phyloP scores from a whole-genome alignment of 2,329 filamentous ascomycete species.

The Phaeosphaeriaceae sp. region DNA sequence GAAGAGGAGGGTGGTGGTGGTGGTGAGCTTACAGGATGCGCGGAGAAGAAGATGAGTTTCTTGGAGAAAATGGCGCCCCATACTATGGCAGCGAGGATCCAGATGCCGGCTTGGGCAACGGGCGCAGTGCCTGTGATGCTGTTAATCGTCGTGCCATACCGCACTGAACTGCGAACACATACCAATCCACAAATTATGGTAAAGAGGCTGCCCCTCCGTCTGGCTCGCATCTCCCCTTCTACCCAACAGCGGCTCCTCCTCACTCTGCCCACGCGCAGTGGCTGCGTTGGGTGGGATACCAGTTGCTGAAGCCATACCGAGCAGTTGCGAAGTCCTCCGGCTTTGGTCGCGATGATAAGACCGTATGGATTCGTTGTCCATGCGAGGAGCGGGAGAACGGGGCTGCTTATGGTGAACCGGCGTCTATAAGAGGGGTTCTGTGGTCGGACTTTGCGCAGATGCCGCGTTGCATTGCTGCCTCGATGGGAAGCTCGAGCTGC shows the following conservation, averaged over 20 bases:
- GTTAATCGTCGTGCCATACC: background rate
- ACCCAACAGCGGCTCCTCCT: constrained; percentile 75
- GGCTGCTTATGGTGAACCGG: background rate
- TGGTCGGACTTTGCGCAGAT: background rate
- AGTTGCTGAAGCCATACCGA: constrained; percentile 71
- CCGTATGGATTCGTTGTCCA: background rate
- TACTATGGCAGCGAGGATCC: constrained; percentile 77
- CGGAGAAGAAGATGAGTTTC: constrained; percentile 81
- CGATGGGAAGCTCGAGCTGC: background rate
- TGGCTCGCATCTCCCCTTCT: constrained; percentile 76
- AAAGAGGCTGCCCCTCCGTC: constrained; percentile 66
- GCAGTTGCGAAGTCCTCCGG: background rate
- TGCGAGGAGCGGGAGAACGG: constrained; percentile 5
- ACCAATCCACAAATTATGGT: constrained; percentile 79
- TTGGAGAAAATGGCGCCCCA: constrained; percentile 79
- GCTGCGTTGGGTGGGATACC: constrained; percentile 59
- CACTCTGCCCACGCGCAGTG: constrained; percentile 51
- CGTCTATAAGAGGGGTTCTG: background rate
- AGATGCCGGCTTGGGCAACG: constrained; percentile 78
- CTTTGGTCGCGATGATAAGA: background rate
- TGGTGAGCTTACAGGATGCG: constrained; percentile 80
- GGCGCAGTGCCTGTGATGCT: constrained; percentile 72
- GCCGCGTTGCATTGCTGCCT: background rate
- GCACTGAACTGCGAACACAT: constrained; percentile 32
- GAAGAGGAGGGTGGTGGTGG: constrained; percentile 2